These are phyloP conservation scores for Pichia occidentalis DNA, from an alignment of 805 yeast species.

Conservation along the genomic window DNA sequence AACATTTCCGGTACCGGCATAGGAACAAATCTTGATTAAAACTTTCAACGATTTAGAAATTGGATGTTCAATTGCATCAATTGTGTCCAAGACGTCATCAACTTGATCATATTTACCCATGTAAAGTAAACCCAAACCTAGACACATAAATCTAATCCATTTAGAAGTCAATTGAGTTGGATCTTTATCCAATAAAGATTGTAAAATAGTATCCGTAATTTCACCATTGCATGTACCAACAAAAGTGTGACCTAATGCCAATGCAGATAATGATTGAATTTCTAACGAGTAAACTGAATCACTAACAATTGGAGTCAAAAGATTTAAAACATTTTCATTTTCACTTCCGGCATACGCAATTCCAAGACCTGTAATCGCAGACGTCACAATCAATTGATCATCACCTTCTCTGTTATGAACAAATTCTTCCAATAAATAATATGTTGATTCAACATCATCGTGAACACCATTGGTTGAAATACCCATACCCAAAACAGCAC, in stretches of 20 bases:
- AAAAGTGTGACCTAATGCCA: constrained; percentile 88
- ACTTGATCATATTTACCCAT: constrained; percentile 92
- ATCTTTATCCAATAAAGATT: constrained; percentile 82
- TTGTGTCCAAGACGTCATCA: constrained; percentile 89
- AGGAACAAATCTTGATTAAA: constrained; percentile 85
- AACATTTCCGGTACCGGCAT: constrained; percentile 97
- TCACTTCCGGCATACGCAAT: constrained; percentile 93
- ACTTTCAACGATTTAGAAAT: constrained; percentile 84
- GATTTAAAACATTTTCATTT: constrained; percentile 71
- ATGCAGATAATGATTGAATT: constrained; percentile 76
- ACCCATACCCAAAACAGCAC: constrained; percentile 95
- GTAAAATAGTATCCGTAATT: constrained; percentile 84
- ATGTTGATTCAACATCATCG: constrained; percentile 92
- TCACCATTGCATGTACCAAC: constrained; percentile 97
- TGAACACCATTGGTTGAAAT: constrained; percentile 87
- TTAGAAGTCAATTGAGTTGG: constrained; percentile 69
- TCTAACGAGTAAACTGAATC: constrained; percentile 72
- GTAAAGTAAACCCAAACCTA: constrained; percentile 85
- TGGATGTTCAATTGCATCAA: constrained; percentile 93
- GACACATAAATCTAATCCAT: constrained; percentile 84
- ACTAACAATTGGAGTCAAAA: constrained; percentile 75
- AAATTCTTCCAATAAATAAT: constrained; percentile 78
- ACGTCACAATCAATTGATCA: constrained; percentile 58
- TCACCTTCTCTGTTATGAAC: constrained; percentile 37
- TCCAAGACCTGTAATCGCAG: constrained; percentile 89